Conservation (phyloP, 139 green algal species). For the Asterochloris erici region DNA sequence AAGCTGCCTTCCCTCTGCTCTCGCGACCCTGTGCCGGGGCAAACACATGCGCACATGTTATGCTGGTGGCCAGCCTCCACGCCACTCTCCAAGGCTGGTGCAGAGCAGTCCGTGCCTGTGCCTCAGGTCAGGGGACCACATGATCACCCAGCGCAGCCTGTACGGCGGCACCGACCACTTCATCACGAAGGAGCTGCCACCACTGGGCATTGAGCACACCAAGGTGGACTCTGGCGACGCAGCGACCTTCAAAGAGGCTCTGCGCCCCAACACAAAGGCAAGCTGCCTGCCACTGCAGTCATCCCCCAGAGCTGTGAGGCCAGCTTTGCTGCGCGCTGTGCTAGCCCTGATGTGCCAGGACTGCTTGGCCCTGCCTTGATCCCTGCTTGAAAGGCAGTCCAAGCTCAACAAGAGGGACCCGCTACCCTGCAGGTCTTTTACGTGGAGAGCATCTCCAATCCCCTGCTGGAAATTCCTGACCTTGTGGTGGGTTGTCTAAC, state of each 20-base stretch:
- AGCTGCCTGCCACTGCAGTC: not conserved
- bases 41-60: too few species aligned
- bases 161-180: conserved; percentile 25
- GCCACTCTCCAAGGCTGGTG: too few species aligned
- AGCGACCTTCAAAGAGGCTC: conserved; percentile 6
- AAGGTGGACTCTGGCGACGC: conserved; percentile 12
- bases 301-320: not conserved
- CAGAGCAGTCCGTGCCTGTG: too few species aligned
- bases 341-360: not conserved
- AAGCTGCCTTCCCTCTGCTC: too few species aligned
- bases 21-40: too few species aligned
- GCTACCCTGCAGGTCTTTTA: conserved; percentile 22
- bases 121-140: conserved; percentile 32
- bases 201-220: conserved; percentile 7
- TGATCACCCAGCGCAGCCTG: conserved; percentile 31
- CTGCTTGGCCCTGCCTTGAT: not conserved
- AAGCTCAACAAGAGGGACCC: not conserved
- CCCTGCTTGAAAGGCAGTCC: not conserved
- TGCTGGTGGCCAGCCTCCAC: too few species aligned
- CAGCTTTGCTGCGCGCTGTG: not conserved
- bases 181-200: conserved; percentile 8
- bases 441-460: conserved; percentile 86
- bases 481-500: conserved; percentile 6
- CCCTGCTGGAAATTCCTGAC: conserved; percentile 74
- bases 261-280: conserved; percentile 38